Percentiles rank a stretch among this genome's conserved stretches.
Evolutionary conservation across 257 asterid genomes (phyloP).

Genomic region (Nicotiana otophora): DNA sequence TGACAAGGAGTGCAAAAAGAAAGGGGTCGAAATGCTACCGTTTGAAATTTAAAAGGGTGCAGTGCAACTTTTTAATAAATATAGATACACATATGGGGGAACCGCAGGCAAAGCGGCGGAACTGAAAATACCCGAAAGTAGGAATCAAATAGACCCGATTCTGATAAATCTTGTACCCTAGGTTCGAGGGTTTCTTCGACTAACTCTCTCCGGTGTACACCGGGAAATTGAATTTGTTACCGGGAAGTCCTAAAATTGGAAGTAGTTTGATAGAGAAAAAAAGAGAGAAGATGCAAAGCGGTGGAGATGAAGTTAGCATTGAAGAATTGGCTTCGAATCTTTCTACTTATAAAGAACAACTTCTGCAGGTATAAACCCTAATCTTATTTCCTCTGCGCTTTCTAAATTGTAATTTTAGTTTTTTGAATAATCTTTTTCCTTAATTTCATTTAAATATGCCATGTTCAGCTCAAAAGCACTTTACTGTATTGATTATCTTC

Average conservation of each 20-base stretch:
- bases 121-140: not conserved
- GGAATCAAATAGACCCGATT: not conserved
- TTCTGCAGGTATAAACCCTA: conserved; percentile 54
- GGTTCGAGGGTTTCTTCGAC: not conserved
- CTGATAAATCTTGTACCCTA: not conserved
- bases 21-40: not conserved
- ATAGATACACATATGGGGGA: not conserved
- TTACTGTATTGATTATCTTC: not conserved
- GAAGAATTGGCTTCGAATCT: conserved; percentile 84
- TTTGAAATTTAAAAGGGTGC: not conserved
- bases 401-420: not conserved
- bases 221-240: not conserved
- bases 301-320: conserved; percentile 75
- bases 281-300: conserved; percentile 22
- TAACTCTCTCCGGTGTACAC: not conserved
- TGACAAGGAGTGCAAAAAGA: not conserved
- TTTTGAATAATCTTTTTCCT: not conserved
- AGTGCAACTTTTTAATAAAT: not conserved
- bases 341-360: conserved; percentile 85
- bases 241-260: not conserved
- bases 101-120: too few relatives aligned
- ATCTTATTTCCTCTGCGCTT: not conserved
- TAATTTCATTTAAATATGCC: not conserved
- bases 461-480: not conserved
- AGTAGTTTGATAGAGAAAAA: not conserved